Conservation (phyloP, 371 early-diverging fungal species). For the Circinella minor region DNA sequence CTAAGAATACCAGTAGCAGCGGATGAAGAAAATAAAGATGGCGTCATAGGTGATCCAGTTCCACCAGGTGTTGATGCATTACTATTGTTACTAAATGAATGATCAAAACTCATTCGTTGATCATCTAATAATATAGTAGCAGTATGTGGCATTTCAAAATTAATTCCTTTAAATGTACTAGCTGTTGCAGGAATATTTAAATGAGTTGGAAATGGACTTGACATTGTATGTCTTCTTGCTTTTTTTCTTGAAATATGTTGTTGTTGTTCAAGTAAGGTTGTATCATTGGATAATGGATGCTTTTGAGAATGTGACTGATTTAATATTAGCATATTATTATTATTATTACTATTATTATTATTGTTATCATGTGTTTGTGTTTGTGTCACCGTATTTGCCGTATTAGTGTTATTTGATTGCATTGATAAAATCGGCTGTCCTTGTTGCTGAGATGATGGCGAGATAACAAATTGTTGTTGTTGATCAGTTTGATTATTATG, state of each 20-base stretch:
- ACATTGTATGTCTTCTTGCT: conserved; percentile 21
- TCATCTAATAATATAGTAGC: conserved; percentile 10
- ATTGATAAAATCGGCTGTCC: too few relatives aligned
- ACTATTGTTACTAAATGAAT: neutral
- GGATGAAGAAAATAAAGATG: conserved; percentile 3
- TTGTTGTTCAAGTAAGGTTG: neutral
- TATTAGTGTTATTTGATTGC: too few relatives aligned
- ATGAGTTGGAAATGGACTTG: conserved; percentile 19
- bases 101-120: conserved; percentile 12
- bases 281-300: neutral
- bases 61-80: conserved; percentile 12
- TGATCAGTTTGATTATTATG: neutral
- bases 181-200: conserved; percentile 11
- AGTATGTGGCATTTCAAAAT: conserved; percentile 13
- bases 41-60: neutral
- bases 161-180: neutral
- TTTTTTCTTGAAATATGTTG: conserved; percentile 16
- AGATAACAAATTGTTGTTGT: neutral
- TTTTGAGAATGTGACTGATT: neutral
- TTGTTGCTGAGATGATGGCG: too few relatives aligned
- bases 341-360: too few relatives aligned
- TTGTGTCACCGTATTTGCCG: too few relatives aligned
- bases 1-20: neutral
- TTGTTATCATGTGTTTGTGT: neutral
- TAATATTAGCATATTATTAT: neutral